Evolutionary conservation across 192 early-diverging fungal genomes (phyloP), one percentile per base, ranked within the genome.

Genomic region (Allomyces macrogynus): DNA sequence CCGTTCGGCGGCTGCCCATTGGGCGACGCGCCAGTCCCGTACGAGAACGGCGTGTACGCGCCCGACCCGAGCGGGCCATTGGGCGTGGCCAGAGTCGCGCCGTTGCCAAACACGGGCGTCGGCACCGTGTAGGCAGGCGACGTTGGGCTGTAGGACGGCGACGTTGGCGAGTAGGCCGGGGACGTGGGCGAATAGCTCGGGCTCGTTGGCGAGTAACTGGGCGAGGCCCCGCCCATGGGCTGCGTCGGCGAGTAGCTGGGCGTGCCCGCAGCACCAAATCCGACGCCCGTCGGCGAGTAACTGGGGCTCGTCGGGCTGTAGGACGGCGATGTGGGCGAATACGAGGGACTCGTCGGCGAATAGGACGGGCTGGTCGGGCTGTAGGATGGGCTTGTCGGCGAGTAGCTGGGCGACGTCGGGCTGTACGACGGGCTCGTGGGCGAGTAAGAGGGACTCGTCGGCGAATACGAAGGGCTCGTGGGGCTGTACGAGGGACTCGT

Each of bases 401-500:
- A 78, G 69, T 89, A 88, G 43, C 70, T 73, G 26, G 87, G 86
- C 11, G 76, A 81, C 8, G 85, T 86, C 4, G 87, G 83, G 0
- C 71, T 74, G 64, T 86, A 88, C 23, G 70, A 74, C 10, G 87
- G 86, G 0, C 77, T 80, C n/a, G 87, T 84, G 4, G 88, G 92
- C 22, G 78, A 84, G 72, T 94, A 92, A 3, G 74, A 78, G 0
- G 89, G 89, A 42, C 76, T 79, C 24, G 86, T 89, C 3, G 90
- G 88, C 61, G 81, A 80, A 72, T 88, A 88, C 14, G 67, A 69
- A 12, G 89, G 89, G 11, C 72, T 76, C 3, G 87, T 87, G 8
- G 88, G 89, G 12, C 78, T 80, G 69, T 89, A 89, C n/a, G 67
- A 72, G 14, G 87, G 86, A 1, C 78, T 80, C 1, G 87, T 90